These are phyloP conservation scores for Psidium friedrichsthalianum DNA, from an alignment of 345 rosid genomes.

Conservation along the genomic window DNA sequence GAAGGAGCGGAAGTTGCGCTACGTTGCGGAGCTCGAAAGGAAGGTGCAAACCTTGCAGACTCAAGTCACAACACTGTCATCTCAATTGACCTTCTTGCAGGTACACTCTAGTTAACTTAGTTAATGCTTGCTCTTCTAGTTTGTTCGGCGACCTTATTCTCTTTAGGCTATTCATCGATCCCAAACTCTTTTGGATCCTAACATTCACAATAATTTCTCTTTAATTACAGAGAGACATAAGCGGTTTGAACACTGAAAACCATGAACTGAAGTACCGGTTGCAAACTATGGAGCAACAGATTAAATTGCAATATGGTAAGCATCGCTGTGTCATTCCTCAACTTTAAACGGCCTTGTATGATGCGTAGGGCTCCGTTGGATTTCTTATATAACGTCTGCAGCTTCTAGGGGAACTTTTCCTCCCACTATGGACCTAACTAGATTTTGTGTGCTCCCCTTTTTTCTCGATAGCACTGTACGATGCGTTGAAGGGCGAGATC, in stretches of 20 bases:
- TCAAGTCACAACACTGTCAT: slow-evolving; percentile 75
- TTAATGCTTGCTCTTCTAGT: background rate
- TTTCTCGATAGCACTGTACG: slow-evolving; percentile 55
- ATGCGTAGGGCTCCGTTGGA: background rate
- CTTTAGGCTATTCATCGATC: background rate
- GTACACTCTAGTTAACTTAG: slow-evolving; percentile 11
- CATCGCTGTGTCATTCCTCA: background rate
- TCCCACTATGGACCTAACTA: background rate
- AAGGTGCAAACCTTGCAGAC: slow-evolving; percentile 79
- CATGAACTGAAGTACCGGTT: slow-evolving; percentile 64
- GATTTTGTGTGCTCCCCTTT: background rate
- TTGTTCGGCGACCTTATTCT: background rate
- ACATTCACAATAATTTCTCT: background rate
- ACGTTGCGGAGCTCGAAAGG: slow-evolving; percentile 72
- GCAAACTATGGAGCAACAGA: slow-evolving; percentile 80
- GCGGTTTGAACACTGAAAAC: slow-evolving; percentile 53
- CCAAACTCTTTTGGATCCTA: background rate
- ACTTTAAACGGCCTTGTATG: background rate
- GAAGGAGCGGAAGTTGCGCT: slow-evolving; percentile 77
- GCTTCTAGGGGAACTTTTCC: background rate
- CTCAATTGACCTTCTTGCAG: slow-evolving; percentile 73
- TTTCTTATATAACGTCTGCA: background rate
- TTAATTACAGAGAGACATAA: slow-evolving; percentile 56
- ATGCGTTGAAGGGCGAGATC: slow-evolving; percentile 86
- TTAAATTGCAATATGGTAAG: slow-evolving; percentile 74